These are phyloP conservation scores for Misopates orontium DNA, from an alignment of 257 asterid species.

Conservation along the genomic window DNA sequence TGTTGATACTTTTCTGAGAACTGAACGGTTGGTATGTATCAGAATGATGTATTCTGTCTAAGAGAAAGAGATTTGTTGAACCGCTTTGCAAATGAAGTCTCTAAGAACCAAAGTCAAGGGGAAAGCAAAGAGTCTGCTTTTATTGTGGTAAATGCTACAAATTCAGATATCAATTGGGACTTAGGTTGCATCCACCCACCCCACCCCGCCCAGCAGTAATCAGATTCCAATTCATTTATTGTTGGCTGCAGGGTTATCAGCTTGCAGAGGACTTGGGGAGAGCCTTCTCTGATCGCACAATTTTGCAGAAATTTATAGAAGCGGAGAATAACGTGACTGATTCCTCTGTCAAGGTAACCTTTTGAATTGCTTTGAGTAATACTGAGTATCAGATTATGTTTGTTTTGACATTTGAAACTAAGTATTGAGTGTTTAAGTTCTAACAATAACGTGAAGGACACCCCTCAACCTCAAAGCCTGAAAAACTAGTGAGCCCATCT, in stretches of 20 bases:
- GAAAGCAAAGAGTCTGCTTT: constrained; percentile 82
- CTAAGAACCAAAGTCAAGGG: constrained; percentile 62
- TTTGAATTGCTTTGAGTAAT: background rate
- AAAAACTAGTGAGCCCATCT: too few relatives aligned
- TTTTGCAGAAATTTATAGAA: constrained; percentile 57
- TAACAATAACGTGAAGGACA: constrained; percentile 51
- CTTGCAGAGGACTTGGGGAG: constrained; percentile 94
- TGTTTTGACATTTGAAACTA: background rate
- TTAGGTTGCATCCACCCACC: background rate
- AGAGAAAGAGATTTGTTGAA: constrained; percentile 81
- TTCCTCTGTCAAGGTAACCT: constrained; percentile 56
- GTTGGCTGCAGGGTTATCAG: constrained; percentile 65
- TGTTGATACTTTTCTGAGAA: constrained; percentile 7
- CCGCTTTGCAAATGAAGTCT: constrained; percentile 75
- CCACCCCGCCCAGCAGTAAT: background rate
- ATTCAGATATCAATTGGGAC: background rate
- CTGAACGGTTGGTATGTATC: constrained; percentile 26
- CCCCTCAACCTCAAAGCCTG: too few relatives aligned
- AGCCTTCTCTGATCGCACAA: constrained; percentile 80
- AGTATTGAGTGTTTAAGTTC: background rate
- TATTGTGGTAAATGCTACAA: constrained; percentile 47
- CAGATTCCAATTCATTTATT: background rate
- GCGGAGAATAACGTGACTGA: constrained; percentile 65
- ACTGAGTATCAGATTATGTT: constrained; percentile 25
- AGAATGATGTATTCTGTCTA: constrained; percentile 79